Conservation (phyloP, 805 yeast genomes). For the Kluyveromyces nonfermentans region DNA sequence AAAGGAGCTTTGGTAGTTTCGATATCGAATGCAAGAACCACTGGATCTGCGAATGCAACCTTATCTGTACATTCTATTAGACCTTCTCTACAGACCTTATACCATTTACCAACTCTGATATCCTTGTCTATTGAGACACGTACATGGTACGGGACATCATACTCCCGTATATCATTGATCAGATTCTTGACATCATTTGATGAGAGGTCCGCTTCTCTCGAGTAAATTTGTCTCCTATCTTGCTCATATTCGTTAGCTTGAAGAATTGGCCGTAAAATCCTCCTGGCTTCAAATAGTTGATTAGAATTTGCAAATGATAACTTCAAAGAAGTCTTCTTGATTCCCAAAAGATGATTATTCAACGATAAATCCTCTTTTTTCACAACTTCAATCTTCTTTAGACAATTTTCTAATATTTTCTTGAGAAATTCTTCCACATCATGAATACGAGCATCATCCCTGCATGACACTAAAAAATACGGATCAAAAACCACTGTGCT, state of each 20-base stretch:
- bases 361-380: slow-evolving; percentile 70
- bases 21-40: slow-evolving; percentile 91
- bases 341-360: slow-evolving; percentile 82
- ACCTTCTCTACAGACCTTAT: slow-evolving; percentile 59
- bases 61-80: slow-evolving; percentile 50
- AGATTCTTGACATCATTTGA: slow-evolving; percentile 41
- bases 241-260: slow-evolving; percentile 52
- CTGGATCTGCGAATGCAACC: slow-evolving; percentile 95
- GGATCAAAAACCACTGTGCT: slow-evolving; percentile 79
- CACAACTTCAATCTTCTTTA: slow-evolving; percentile 48
- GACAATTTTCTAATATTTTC: slow-evolving; percentile 50
- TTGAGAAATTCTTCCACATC: slow-evolving; percentile 83
- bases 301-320: slow-evolving; percentile 64
- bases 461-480: slow-evolving; percentile 64
- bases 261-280: slow-evolving; percentile 59
- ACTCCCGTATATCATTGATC: slow-evolving; percentile 79
- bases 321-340: slow-evolving; percentile 53
- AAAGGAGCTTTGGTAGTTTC: slow-evolving; percentile 96
- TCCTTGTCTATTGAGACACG: slow-evolving; percentile 88
- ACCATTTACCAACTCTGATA: slow-evolving; percentile 94
- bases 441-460: slow-evolving; percentile 31
- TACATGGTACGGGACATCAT: slow-evolving; percentile 94
- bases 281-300: slow-evolving; percentile 69
- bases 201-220: neutral
- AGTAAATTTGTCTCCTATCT: slow-evolving; percentile 60